phyloP scores from a whole-genome alignment of 2,329 filamentous ascomycete species.

The Alternaria brassicae region DNA sequence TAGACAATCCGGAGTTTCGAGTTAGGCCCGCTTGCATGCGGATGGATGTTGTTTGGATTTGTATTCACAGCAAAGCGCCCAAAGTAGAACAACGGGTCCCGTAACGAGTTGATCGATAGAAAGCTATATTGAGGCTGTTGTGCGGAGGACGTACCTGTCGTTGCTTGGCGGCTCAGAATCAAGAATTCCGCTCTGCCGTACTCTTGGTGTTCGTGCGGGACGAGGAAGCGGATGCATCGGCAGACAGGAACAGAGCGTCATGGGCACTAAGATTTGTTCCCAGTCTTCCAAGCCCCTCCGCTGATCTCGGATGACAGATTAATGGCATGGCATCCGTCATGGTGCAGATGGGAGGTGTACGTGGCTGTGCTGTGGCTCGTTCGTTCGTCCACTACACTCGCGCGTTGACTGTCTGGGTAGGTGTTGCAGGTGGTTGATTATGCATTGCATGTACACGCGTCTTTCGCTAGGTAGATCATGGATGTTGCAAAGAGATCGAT shows the following conservation, averaged over 20 bases:
- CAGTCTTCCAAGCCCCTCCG: constrained; percentile 1
- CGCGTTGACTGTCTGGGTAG: not conserved
- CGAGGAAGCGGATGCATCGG: constrained; percentile 4
- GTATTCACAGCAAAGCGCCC: not conserved
- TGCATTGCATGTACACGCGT: constrained; percentile 1
- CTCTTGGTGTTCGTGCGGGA: constrained; percentile 10
- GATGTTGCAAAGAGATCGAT: not conserved
- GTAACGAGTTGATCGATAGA: not conserved
- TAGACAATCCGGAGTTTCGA: not conserved
- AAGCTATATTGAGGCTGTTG: not conserved
- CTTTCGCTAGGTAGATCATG: not conserved
- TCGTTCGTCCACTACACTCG: not conserved
- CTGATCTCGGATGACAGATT: constrained; percentile 3
- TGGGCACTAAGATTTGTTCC: constrained; percentile 2
- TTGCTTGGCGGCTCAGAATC: constrained; percentile 3
- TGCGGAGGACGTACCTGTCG: not conserved
- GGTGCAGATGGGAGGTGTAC: not conserved
- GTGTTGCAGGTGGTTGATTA: not conserved
- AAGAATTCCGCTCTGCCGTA: constrained; percentile 4
- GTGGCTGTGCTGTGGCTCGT: constrained; percentile 9
- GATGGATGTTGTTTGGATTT: not conserved
- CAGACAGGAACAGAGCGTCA: not conserved
- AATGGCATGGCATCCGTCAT: constrained; percentile 5
- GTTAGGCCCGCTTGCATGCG: not conserved
- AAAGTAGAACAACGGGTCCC: not conserved